These are phyloP conservation scores for Mariannaea sp. DNA, from an alignment of 2,329 filamentous ascomycete species.

Conservation along the genomic window DNA sequence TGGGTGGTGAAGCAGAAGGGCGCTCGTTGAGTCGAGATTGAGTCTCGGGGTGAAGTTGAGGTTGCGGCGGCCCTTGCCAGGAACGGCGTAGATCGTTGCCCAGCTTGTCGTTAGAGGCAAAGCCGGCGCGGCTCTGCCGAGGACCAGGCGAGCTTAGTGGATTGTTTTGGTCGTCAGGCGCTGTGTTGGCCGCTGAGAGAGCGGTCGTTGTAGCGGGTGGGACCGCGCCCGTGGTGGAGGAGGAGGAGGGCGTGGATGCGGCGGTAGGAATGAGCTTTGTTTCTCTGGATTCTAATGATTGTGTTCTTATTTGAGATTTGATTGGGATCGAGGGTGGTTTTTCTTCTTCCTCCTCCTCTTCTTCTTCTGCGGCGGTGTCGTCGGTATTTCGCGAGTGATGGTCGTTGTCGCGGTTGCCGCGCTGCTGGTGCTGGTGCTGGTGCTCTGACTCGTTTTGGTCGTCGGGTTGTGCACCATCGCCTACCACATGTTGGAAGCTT, in stretches of 20 bases:
- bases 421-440: background rate
- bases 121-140: conserved; percentile 31
- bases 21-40: conserved; percentile 27
- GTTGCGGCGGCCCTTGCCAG: conserved; percentile 20
- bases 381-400: background rate
- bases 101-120: conserved; percentile 32
- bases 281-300: conserved; percentile 2
- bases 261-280: conserved; percentile 8
- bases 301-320: background rate
- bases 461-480: background rate
- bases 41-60: conserved; percentile 31
- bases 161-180: conserved; percentile 29
- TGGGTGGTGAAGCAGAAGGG: conserved; percentile 23
- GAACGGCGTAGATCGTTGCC: conserved; percentile 29
- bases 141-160: conserved; percentile 25
- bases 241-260: background rate
- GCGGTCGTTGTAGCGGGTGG: conserved; percentile 28
- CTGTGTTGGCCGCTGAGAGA: conserved; percentile 19
- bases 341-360: background rate
- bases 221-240: conserved; percentile 18
- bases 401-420: too few relatives aligned
- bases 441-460: background rate
- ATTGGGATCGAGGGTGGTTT: background rate
- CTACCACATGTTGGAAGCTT: background rate
- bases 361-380: background rate